These are phyloP conservation scores for Penicillium sp. DNA, from an alignment of 2,329 filamentous ascomycete genomes.

Conservation along the genomic window DNA sequence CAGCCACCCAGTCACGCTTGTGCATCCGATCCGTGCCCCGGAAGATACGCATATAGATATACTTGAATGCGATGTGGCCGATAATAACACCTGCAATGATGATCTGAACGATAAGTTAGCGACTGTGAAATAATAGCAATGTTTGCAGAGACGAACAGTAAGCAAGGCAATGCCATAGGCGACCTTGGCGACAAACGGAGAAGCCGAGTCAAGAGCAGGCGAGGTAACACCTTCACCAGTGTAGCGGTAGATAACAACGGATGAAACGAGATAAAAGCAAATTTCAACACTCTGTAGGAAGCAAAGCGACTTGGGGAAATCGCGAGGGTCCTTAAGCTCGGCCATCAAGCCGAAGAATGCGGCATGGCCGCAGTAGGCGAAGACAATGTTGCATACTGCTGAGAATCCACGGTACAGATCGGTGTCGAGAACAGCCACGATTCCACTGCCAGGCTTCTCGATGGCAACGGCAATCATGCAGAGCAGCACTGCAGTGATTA, in stretches of 20 bases:
- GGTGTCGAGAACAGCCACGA: slow-evolving; percentile 39
- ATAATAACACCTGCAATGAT: slow-evolving; percentile 67
- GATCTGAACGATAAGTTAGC: slow-evolving; percentile 41
- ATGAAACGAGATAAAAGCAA: slow-evolving; percentile 59
- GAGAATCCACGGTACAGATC: slow-evolving; percentile 55
- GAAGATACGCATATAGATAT: slow-evolving; percentile 61
- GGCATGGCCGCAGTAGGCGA: slow-evolving; percentile 65
- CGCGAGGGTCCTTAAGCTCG: slow-evolving; percentile 57
- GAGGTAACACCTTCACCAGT: slow-evolving; percentile 57
- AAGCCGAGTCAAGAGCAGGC: slow-evolving; percentile 62
- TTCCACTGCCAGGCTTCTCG: slow-evolving; percentile 36
- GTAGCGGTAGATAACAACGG: slow-evolving; percentile 63
- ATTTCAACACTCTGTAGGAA: slow-evolving; percentile 57
- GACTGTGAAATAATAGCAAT: neutral
- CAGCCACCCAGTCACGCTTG: slow-evolving; percentile 48
- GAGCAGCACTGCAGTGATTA: slow-evolving; percentile 58
- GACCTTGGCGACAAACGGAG: slow-evolving; percentile 53
- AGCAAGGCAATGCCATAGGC: slow-evolving; percentile 65
- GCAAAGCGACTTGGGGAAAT: slow-evolving; percentile 59
- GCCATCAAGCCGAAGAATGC: slow-evolving; percentile 63
- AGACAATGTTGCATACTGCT: slow-evolving; percentile 63
- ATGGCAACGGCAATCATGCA: slow-evolving; percentile 63
- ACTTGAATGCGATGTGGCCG: slow-evolving; percentile 61
- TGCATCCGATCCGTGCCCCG: slow-evolving; percentile 53
- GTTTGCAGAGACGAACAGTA: slow-evolving; percentile 40